Percentiles rank a stretch among this genome's conserved stretches.
Evolutionary conservation across 371 early-diverging fungal genomes (phyloP).

Genomic region (Mucor ambiguus): DNA sequence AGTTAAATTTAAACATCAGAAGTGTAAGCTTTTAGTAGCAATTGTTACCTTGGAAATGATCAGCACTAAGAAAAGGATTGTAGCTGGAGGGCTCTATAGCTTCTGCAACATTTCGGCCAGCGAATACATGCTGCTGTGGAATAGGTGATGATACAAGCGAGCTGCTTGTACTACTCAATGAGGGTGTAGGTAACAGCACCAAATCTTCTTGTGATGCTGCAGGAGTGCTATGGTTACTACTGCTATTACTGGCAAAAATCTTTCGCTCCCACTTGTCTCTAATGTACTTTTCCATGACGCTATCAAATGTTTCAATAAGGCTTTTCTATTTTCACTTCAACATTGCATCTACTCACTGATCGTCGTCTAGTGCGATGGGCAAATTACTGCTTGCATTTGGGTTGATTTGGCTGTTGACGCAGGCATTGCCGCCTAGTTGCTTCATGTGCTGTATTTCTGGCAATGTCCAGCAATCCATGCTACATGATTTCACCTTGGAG

Average conservation of each 20-base stretch:
- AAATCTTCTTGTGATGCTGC: slow-evolving; percentile 5
- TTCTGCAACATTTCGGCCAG: not conserved
- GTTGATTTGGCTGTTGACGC: slow-evolving; percentile 73
- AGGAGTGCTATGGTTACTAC: not conserved
- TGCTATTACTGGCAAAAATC: not conserved
- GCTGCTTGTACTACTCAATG: slow-evolving; percentile 4
- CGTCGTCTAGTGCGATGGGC: slow-evolving; percentile 64
- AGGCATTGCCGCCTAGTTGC: slow-evolving; percentile 77
- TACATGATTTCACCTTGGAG: slow-evolving; percentile 90
- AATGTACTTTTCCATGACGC: not conserved
- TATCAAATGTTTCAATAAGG: not conserved
- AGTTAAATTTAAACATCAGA: not conserved
- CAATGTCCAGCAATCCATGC: slow-evolving; percentile 91
- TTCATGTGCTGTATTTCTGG: slow-evolving; percentile 84
- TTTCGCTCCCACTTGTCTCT: slow-evolving; percentile 1
- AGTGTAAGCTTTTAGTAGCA: no score
- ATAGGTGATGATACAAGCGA: slow-evolving; percentile 8
- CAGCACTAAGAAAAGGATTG: not conserved
- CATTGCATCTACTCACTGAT: slow-evolving; percentile 44
- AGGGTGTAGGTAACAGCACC: slow-evolving; percentile 1
- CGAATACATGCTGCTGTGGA: not conserved
- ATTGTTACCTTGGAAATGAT: not conserved
- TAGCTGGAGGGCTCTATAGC: not conserved
- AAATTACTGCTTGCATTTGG: slow-evolving; percentile 63
- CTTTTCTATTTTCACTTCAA: no score